These are phyloP conservation scores for Nitzschia palea DNA, from an alignment of 108 stramenopile genomes.

Conservation along the genomic window DNA sequence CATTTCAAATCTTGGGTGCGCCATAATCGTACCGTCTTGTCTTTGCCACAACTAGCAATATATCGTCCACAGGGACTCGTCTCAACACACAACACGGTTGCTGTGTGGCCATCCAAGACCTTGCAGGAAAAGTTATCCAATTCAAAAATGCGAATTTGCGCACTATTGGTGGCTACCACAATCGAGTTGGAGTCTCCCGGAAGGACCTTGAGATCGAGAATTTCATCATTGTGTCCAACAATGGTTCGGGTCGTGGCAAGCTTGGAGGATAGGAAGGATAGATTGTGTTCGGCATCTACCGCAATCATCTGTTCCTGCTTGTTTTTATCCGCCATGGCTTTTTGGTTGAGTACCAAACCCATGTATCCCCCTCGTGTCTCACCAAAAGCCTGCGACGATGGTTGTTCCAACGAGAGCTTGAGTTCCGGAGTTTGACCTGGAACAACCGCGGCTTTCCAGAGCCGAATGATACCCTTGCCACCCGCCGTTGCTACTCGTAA, in stretches of 20 bases:
- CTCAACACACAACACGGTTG: conserved; percentile 90
- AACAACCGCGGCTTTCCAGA: conserved; percentile 60
- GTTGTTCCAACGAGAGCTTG: conserved; percentile 45
- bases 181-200: conserved; percentile 45
- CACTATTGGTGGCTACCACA: conserved; percentile 93
- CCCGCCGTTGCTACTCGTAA: conserved; percentile 74
- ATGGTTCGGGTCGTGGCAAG: conserved; percentile 62
- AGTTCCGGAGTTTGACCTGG: conserved; percentile 51
- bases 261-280: conserved; percentile 61
- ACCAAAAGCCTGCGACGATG: conserved; percentile 60
- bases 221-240: conserved; percentile 94
- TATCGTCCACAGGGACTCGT: conserved; percentile 88
- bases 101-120: conserved; percentile 91
- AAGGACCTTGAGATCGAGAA: conserved; percentile 87
- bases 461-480: conserved; percentile 66
- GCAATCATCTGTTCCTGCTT: conserved; percentile 63
- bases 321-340: conserved; percentile 18
- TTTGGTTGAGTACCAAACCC: conserved; percentile 32
- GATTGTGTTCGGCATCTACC: conserved; percentile 90
- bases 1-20: conserved; percentile 44
- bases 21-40: conserved; percentile 87
- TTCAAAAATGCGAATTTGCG: conserved; percentile 89
- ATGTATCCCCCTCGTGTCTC: conserved; percentile 77
- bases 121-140: conserved; percentile 72
- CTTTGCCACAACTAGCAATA: conserved; percentile 91